These are phyloP conservation scores for Poa pratensis DNA, from an alignment of 176 grass and related monocot genomes.

Conservation along the genomic window DNA sequence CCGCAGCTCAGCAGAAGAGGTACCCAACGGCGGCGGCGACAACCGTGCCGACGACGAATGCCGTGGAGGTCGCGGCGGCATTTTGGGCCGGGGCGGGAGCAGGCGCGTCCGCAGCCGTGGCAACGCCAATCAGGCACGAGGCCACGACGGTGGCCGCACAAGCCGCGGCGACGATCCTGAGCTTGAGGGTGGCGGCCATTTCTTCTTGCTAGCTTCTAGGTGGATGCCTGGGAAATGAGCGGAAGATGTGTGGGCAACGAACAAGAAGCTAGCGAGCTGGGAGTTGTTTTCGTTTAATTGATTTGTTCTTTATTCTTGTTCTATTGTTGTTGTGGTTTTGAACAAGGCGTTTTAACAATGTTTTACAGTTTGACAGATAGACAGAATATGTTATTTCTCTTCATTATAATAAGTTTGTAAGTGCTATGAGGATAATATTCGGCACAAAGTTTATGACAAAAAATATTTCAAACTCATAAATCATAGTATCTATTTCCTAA, in stretches of 20 bases:
- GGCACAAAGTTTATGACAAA: too few relatives aligned
- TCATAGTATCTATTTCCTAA: too few relatives aligned
- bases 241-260: neutral
- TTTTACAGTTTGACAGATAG: too few relatives aligned
- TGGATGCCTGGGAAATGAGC: neutral
- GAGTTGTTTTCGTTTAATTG: too few relatives aligned
- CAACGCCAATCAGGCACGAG: constrained; percentile 32
- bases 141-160: constrained; percentile 21
- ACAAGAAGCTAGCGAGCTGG: too few relatives aligned
- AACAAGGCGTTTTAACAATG: too few relatives aligned
- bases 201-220: constrained; percentile 41
- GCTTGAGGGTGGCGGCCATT: constrained; percentile 53
- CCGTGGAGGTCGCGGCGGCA: constrained; percentile 22
- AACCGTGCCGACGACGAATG: constrained; percentile 28
- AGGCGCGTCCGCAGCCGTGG: constrained; percentile 34
- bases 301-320: too few relatives aligned
- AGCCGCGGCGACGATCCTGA: constrained; percentile 49
- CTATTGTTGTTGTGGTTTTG: too few relatives aligned
- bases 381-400: too few relatives aligned
- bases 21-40: constrained; percentile 45
- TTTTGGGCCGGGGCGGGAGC: constrained; percentile 23
- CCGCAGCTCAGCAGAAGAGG: constrained; percentile 52
- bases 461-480: too few relatives aligned
- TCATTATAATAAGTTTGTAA: too few relatives aligned
- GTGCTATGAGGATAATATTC: too few relatives aligned